These are phyloP conservation scores for Solanum chacoense DNA, from an alignment of 305 asterid species.

Conservation along the genomic window DNA sequence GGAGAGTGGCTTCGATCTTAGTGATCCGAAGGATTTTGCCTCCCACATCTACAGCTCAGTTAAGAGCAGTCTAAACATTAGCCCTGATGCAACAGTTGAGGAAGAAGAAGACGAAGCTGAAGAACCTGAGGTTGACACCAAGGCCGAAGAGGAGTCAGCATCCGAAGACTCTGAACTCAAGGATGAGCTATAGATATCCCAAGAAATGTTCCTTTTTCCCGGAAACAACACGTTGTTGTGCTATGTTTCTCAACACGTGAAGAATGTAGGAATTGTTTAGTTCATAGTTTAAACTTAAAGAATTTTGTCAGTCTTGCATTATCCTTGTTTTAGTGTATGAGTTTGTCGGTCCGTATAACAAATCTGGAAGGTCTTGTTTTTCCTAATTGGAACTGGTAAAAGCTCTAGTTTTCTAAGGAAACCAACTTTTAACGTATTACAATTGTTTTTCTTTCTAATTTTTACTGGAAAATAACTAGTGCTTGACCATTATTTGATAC, in stretches of 20 bases:
- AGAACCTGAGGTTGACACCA: conserved; percentile 28
- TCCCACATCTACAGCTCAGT: conserved; percentile 55
- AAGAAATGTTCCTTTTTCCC: background rate
- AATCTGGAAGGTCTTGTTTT: background rate
- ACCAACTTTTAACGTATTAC: background rate
- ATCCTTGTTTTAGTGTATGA: background rate
- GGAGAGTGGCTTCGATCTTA: conserved; percentile 71
- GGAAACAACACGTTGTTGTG: background rate
- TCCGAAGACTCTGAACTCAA: conserved; percentile 26
- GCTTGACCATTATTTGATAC: background rate
- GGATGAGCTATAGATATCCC: conserved; percentile 52
- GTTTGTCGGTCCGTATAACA: background rate
- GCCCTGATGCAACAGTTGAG: conserved; percentile 50
- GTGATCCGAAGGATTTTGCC: conserved; percentile 73
- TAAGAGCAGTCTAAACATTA: conserved; percentile 46
- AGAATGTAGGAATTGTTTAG: conserved; percentile 6
- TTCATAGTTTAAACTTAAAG: conserved; percentile 10
- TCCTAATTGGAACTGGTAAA: background rate
- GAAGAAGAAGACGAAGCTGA: conserved; percentile 72
- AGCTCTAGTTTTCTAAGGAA: background rate
- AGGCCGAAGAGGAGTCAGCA: conserved; percentile 32
- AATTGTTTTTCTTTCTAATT: background rate
- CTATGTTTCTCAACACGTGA: conserved; percentile 1
- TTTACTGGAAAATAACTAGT: background rate
- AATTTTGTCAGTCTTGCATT: conserved; percentile 16